phyloP scores from a whole-genome alignment of 148 eudicot species.

The Rhododendron kiyosumense region DNA sequence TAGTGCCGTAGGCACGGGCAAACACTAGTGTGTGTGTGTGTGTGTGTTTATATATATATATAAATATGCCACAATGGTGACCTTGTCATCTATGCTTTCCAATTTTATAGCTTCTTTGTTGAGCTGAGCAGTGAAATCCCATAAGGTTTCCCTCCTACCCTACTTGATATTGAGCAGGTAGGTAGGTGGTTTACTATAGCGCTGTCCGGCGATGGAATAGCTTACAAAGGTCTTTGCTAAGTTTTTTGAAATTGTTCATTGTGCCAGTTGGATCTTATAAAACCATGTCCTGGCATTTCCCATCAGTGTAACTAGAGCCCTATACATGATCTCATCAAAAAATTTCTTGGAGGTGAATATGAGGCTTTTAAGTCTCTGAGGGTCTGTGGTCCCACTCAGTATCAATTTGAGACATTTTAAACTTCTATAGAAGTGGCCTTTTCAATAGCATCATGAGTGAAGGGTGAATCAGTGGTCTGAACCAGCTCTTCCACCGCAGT shows the following conservation, averaged over 20 bases:
- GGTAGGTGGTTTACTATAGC: no score
- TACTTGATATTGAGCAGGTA: not conserved
- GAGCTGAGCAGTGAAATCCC: not conserved
- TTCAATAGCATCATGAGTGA: no score
- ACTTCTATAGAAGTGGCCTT: no score
- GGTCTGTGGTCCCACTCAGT: not conserved
- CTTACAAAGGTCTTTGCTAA: not conserved
- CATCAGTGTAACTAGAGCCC: not conserved
- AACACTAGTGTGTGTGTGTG: no score
- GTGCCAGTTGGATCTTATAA: not conserved
- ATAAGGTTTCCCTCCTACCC: not conserved
- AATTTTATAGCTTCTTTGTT: not conserved
- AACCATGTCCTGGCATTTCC: not conserved
- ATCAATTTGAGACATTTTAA: no score
- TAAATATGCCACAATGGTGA: no score
- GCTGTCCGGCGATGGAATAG: not conserved
- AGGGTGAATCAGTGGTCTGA: no score
- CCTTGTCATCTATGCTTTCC: not conserved
- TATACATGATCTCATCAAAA: not conserved
- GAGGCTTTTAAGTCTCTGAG: not conserved
- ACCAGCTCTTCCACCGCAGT: no score
- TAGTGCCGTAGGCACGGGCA: no score
- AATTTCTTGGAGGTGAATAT: not conserved
- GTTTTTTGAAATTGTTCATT: not conserved
- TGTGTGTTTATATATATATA: no score